Evolutionary conservation across 116 monocot genomes (phyloP).

Genomic region (Papilionanthe hybrid): DNA sequence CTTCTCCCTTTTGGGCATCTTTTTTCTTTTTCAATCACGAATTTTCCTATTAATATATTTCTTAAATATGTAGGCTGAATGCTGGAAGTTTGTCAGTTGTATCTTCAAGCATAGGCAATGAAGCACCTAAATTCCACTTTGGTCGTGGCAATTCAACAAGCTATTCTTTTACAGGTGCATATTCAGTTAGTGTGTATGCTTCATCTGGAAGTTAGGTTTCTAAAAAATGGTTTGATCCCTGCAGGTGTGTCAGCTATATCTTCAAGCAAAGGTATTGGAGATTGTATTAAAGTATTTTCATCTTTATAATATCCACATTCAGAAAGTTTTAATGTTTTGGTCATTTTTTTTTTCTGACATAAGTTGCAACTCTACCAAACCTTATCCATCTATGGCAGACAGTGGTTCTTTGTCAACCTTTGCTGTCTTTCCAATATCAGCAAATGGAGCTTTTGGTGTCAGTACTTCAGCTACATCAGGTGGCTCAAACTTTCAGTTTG

Average conservation of each 20-base stretch:
- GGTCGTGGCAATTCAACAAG: conserved; percentile 1
- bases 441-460: not conserved
- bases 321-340: not conserved
- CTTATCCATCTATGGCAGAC: not conserved
- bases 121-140: conserved; percentile 3
- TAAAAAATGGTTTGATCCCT: conserved; percentile 5
- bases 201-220: not conserved
- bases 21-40: not conserved
- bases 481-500: not conserved
- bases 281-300: not conserved
- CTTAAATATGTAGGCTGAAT: not conserved
- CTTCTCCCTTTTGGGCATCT: not conserved
- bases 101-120: not conserved
- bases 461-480: not conserved
- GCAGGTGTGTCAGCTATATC: not conserved
- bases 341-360: not conserved
- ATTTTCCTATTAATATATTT: not conserved
- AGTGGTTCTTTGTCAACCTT: not conserved
- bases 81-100: not conserved
- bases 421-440: not conserved
- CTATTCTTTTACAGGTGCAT: conserved; percentile 1
- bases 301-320: not conserved
- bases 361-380: not conserved
- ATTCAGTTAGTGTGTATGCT: not conserved
- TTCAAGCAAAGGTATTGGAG: not conserved